Evolutionary conservation across 2,329 filamentous ascomycete genomes (phyloP), one percentile per base, ranked within the genome.

Genomic region (Lomentospora prolificans): DNA sequence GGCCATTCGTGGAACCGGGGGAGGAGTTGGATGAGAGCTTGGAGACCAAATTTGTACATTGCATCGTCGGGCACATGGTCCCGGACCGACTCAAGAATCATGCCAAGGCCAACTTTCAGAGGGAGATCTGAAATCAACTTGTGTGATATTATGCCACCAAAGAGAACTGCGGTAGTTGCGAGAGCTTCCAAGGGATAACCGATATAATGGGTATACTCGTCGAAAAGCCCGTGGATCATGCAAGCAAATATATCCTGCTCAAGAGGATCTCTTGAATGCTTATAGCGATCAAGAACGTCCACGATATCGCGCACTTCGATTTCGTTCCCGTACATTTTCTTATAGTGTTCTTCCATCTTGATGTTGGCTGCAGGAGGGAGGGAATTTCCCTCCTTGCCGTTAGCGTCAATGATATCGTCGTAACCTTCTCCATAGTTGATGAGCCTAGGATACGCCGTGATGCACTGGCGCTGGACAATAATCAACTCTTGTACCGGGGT

Each of bases 31-130:
- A 96, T 86, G 58, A 99, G 79, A 14, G 94, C 94, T 67, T 99
- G 94, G 10, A 99, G 79, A 9, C 95, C 94, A 66, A 99, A 99
- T 64, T 96, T 96, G 75, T 94, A 97, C 94, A 99, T 97, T 1
- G 89, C 85, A 58, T 91, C 85, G 30, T 95, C 87, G 0, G 87
- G 83, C 30, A 80, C 74, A 64, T 94, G 89, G 60, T 96, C 90
- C 60, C 89, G 81, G 24, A 99, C 90, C 10, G 94, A 90, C 68
- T 99, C 91, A n/a, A 97, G 76, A 60, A 99, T 95, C 90, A 99
- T 96, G 14, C 89, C 90, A 14, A 97, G 76, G n/a, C 89, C 94
- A 57, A 96, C 90, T 66, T 96, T 90, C 31, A 97, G 81, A 3
- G 94, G 90, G 17, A 99, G 81, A 44, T 90, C 87, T 4, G 90